Evolutionary conservation across 768 basidiomycete genomes (phyloP), one percentile per base, ranked within the genome.

Genomic region (Boletus bicolor): DNA sequence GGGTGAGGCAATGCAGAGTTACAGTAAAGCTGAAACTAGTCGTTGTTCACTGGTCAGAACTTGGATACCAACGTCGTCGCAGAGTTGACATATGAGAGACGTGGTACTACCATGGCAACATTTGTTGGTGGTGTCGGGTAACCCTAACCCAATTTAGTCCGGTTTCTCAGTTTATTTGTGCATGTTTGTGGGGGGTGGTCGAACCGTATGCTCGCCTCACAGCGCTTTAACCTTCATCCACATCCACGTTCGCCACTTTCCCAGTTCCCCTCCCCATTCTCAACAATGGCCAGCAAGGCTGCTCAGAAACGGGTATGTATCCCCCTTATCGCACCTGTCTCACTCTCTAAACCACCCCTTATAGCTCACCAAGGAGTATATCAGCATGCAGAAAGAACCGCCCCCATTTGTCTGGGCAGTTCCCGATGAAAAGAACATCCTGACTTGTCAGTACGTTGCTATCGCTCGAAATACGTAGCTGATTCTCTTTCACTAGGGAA

Each of bases 341-440:
- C 0, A 0, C 21, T 17, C 5, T 5, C 53, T 50, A 3, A 58
- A 58, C 28, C 14, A 47, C 43, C 30, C 50, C 44, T 42, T 60
- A 46, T 69, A 91, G 89, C 82, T 92, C 58, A 76, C 79, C 36
- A 93, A 96, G 74, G 95, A 98, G 77, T 94, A 88, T 74, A 83
- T 90, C 64, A 77, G 82, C 47, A 96, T 98, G 91, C 93, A 96
- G 75, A 88, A 76, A 67, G 87, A 90, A 57, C 93, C 96, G 14
- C 96, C 96, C 1, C 96, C 96, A 57, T 98, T 94, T 72, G 87
- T 98, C 21, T 95, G 91, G 88, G 95, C 96, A 38, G 82, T 81
- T 32, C 96, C 96, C 14, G 94, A 97, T 65, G 96, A 98, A 82
- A 94, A 94, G 85, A 96, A 98, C 72, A 95, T 98, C 64, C 72